Evolutionary conservation across 768 basidiomycete genomes (phyloP).

Genomic region (Lactifluus piperatus): DNA sequence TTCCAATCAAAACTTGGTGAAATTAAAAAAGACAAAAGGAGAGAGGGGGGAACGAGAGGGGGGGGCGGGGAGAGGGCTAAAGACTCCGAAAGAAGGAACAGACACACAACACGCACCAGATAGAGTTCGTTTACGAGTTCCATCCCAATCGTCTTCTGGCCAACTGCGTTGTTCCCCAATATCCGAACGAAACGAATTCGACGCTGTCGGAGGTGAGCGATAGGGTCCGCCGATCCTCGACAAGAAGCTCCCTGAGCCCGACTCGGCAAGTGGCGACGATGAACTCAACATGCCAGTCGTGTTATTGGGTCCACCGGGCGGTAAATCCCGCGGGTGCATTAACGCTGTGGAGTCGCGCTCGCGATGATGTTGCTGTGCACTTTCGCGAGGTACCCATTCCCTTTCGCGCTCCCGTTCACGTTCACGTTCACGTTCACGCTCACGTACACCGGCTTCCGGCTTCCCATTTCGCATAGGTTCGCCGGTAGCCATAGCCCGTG

Average conservation of each 20-base stretch:
- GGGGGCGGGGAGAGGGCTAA: no score
- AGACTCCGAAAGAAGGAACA: no score
- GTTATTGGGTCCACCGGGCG: background rate
- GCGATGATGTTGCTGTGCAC: conserved; percentile 10
- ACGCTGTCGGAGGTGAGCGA: conserved; percentile 25
- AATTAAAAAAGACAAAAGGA: background rate
- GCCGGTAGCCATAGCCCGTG: conserved; percentile 56
- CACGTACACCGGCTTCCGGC: conserved; percentile 30
- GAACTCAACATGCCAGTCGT: background rate
- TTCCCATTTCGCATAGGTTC: conserved; percentile 37
- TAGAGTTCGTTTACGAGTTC: conserved; percentile 53
- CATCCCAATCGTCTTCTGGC: conserved; percentile 58
- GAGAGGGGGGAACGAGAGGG: no score
- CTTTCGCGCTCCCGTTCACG: conserved; percentile 29
- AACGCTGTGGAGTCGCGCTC: conserved; percentile 1
- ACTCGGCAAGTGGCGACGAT: conserved; percentile 1
- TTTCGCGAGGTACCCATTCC: conserved; percentile 16
- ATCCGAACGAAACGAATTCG: conserved; percentile 14
- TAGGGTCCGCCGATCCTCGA: conserved; percentile 61
- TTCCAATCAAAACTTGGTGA: background rate
- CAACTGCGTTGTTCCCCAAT: conserved; percentile 16
- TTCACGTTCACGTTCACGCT: conserved; percentile 44
- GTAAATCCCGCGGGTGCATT: conserved; percentile 5
- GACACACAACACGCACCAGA: conserved; percentile 52
- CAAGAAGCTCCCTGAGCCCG: conserved; percentile 32